Base-by-base conservation (phyloP, 139 green algal species). In the Desmodesmus armatus region DNA sequence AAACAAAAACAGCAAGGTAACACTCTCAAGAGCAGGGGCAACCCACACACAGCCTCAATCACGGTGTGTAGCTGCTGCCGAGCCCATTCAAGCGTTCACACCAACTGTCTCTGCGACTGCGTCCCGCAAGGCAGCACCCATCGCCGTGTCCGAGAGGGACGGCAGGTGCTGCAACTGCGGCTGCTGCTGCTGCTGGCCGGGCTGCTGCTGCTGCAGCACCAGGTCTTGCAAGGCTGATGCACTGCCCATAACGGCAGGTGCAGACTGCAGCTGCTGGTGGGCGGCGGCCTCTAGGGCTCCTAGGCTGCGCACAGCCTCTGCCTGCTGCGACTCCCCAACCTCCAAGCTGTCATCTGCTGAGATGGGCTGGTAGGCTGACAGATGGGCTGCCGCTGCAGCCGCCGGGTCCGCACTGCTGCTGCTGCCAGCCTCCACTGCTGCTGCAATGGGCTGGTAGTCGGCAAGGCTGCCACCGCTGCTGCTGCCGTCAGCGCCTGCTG, bases 161-260 rank as follows among this genome's bases (percentile, higher is more conserved):
- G 33, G 80, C 49, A 63, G 67, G 35, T 74, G 78, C 43, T 29
- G n/a, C 76, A 83, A 51, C 51, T 31, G 67, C 33, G 23, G 19
- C 51, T 82, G 51, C 33, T 58, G 29, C 35, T 44, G 53, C 74
- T 81, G 74, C 35, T 35, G 35, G 33, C 13, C 21, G 21, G 21
- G 58, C 58, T 67, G 58, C 70, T 81, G 74, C 79, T 70, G 79
- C 63, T 77, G 63, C 29, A 47, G 37, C 51, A 71, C 58, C 21
- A 87, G 72, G 40, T 78, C 55, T 17, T 71, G 49, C 47, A 87
- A 29, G 55, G 66, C 71, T 35, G 49, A 58, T 3, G 80, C 47
- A 19, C 49, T 51, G 41, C 82, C 82, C 82, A 87, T 87, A 2
- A 87, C 69, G 7, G 82, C 82, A 71, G 82, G 82, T 2, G 43